These are phyloP conservation scores for Capronia coronata DNA, from an alignment of 2,329 filamentous ascomycete species.

Conservation along the genomic window DNA sequence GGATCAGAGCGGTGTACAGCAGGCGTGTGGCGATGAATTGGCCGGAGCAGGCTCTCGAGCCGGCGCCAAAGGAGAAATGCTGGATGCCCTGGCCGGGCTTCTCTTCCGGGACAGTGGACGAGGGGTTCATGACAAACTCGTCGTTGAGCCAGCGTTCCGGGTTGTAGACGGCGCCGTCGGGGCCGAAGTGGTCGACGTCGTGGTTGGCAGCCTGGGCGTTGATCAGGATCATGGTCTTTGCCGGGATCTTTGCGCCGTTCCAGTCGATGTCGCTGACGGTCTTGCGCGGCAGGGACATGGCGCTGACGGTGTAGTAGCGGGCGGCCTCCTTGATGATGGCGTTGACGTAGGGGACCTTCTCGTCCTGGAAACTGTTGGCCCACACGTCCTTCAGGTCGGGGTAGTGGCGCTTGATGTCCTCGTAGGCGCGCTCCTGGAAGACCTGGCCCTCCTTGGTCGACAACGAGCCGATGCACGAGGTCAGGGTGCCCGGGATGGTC, in stretches of 20 bases:
- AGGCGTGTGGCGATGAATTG: slow-evolving; percentile 53
- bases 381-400: slow-evolving; percentile 59
- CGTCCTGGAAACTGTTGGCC: slow-evolving; percentile 59
- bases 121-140: slow-evolving; percentile 25
- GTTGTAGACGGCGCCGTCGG: slow-evolving; percentile 51
- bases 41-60: slow-evolving; percentile 53
- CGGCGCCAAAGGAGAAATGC: slow-evolving; percentile 54
- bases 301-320: slow-evolving; percentile 67
- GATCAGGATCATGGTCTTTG: slow-evolving; percentile 69
- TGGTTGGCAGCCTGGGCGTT: slow-evolving; percentile 66
- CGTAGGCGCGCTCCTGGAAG: slow-evolving; percentile 60
- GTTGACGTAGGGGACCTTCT: slow-evolving; percentile 65
- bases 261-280: slow-evolving; percentile 63
- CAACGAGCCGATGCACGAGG: slow-evolving; percentile 65
- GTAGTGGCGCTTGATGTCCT: slow-evolving; percentile 61
- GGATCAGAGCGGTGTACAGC: slow-evolving; percentile 49
- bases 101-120: slow-evolving; percentile 34
- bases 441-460: slow-evolving; percentile 56
- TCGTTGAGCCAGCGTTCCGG: slow-evolving; percentile 60
- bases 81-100: slow-evolving; percentile 45
- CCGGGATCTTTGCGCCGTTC: slow-evolving; percentile 58
- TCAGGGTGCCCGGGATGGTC: slow-evolving; percentile 66
- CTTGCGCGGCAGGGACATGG: slow-evolving; percentile 63
- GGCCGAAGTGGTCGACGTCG: slow-evolving; percentile 55
- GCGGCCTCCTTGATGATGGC: slow-evolving; percentile 68